Conservation (phyloP, 768 basidiomycete species). For the Amanita pseudoporphyria region DNA sequence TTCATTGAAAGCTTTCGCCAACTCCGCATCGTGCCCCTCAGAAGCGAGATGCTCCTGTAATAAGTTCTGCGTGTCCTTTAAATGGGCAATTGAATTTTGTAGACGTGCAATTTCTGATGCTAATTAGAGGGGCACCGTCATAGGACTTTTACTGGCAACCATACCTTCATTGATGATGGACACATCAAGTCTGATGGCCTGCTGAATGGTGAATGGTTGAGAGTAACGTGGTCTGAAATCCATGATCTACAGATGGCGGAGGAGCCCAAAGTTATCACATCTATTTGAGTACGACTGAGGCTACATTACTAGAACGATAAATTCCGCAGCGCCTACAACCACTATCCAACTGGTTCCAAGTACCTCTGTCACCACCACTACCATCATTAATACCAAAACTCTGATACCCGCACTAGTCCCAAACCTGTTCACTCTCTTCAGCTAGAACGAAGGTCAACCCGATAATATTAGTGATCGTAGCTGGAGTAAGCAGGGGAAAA, state of each 20-base stretch:
- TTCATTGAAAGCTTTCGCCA: conserved; percentile 54
- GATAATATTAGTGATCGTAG: too few species aligned
- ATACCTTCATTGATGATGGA: conserved; percentile 64
- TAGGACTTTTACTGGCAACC: conserved; percentile 1
- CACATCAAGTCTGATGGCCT: conserved; percentile 58
- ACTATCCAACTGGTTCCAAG: too few species aligned
- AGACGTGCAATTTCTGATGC: conserved; percentile 64
- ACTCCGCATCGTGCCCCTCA: conserved; percentile 29
- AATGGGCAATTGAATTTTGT: conserved; percentile 56
- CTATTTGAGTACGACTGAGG: too few species aligned
- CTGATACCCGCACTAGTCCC: too few species aligned
- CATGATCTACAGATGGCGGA: conserved; percentile 13
- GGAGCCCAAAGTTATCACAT: conserved; percentile 2
- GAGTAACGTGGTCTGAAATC: conserved; percentile 56
- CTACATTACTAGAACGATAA: too few species aligned
- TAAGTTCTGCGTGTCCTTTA: conserved; percentile 51
- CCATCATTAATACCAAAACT: too few species aligned
- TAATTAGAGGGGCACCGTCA: neutral
- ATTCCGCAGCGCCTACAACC: too few species aligned
- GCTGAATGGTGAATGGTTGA: conserved; percentile 66
- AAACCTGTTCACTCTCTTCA: too few species aligned
- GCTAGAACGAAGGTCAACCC: too few species aligned
- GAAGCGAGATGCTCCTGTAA: conserved; percentile 37
- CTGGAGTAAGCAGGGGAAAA: too few species aligned
- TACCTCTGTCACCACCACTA: too few species aligned